Evolutionary conservation across 2,329 filamentous ascomycete genomes (phyloP).

Genomic region (Huntiella abstrusa): DNA sequence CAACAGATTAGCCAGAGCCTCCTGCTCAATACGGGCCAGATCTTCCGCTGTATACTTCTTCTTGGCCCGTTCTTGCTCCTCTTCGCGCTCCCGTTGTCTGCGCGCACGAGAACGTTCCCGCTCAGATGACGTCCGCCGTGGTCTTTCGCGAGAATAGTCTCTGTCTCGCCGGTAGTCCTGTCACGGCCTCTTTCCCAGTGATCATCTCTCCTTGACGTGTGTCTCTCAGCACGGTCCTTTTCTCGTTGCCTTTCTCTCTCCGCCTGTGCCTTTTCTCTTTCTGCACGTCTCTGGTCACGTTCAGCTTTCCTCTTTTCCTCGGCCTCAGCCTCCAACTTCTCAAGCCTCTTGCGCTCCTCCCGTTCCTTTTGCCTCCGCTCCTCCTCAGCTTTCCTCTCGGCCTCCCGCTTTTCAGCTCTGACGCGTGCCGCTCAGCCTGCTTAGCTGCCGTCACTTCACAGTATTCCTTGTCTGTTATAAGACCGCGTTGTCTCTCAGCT

Average conservation of each 20-base stretch:
- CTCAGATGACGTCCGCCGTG: slow-evolving; percentile 9
- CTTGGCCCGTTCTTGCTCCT: slow-evolving; percentile 25
- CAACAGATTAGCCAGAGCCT: slow-evolving; percentile 37
- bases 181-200: slow-evolving; percentile 1
- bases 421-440: slow-evolving; percentile 41
- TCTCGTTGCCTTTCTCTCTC: slow-evolving; percentile 32
- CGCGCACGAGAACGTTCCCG: slow-evolving; percentile 15
- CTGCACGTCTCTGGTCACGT: slow-evolving; percentile 27
- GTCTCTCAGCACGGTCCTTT: slow-evolving; percentile 18
- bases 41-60: slow-evolving; percentile 40
- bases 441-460: slow-evolving; percentile 44
- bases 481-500: slow-evolving; percentile 43
- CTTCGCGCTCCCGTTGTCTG: slow-evolving; percentile 19
- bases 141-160: slow-evolving; percentile 11
- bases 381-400: slow-evolving; percentile 41
- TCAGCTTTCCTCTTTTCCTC: slow-evolving; percentile 32
- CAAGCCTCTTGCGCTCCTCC: slow-evolving; percentile 33
- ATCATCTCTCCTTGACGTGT: slow-evolving; percentile 15
- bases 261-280: slow-evolving; percentile 35
- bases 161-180: slow-evolving; percentile 11
- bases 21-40: slow-evolving; percentile 35
- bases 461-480: slow-evolving; percentile 59
- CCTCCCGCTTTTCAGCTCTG: slow-evolving; percentile 38
- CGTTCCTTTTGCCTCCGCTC: slow-evolving; percentile 39
- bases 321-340: slow-evolving; percentile 29